phyloP scores from a whole-genome alignment of 495 filamentous ascomycete genomes.

The Friedmanniomyces endolithicus region DNA sequence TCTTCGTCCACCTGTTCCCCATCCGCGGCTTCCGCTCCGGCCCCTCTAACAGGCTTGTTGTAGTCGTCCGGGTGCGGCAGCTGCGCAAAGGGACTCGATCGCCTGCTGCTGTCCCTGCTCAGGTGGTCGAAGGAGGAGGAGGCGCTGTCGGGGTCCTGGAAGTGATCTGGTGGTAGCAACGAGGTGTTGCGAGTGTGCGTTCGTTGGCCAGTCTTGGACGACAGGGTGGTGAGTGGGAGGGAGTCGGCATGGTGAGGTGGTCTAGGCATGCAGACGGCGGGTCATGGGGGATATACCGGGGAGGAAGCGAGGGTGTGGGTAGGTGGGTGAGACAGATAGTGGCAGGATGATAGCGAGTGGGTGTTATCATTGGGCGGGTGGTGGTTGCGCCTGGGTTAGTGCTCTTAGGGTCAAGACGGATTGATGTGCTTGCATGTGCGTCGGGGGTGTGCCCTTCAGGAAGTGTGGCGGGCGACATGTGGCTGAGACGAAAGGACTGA shows the following conservation, averaged over 20 bases:
- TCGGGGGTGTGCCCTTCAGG: no score
- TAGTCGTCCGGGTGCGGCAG: slow-evolving; percentile 8
- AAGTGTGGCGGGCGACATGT: no score
- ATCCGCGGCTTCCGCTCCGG: background rate
- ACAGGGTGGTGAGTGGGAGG: slow-evolving; percentile 3
- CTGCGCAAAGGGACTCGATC: slow-evolving; percentile 6
- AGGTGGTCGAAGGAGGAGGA: slow-evolving; percentile 15
- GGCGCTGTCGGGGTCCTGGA: slow-evolving; percentile 4
- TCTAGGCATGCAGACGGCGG: slow-evolving; percentile 23
- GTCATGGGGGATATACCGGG: no score
- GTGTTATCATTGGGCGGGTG: no score
- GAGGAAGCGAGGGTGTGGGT: background rate
- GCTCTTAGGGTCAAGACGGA: no score
- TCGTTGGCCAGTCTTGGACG: background rate
- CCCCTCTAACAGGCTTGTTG: background rate
- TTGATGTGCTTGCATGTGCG: no score
- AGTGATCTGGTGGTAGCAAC: slow-evolving; percentile 10
- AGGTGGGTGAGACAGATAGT: no score
- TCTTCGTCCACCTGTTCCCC: slow-evolving; percentile 14
- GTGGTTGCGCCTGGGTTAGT: no score
- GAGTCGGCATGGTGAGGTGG: slow-evolving; percentile 7
- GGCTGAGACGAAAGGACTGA: no score
- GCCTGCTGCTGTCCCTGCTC: slow-evolving; percentile 13
- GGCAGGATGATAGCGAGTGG: no score
- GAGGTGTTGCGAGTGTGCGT: background rate